Evolutionary conservation across 1,284 basidiomycete genomes (phyloP), one percentile per base, ranked within the genome.

Genomic region (Microbotryomycetes sp.): DNA sequence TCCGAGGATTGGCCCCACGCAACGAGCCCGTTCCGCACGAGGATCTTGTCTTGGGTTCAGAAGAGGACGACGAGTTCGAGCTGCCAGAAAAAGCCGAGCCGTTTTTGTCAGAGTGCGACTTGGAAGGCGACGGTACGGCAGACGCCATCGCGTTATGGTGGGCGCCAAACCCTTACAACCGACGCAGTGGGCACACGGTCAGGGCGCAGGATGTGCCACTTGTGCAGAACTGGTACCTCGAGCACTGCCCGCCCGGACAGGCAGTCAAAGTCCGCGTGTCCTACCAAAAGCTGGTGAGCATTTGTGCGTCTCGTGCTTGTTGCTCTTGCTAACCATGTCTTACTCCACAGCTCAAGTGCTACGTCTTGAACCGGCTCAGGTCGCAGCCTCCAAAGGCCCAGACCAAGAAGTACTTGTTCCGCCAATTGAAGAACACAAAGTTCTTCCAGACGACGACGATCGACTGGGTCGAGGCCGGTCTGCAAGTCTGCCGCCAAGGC

Each of bases 381-480:
- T 86, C 86, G 59, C 81, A 88, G 48, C 83, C 86, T 28, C 91
- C 97, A 75, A 98, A 97, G 79, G 86, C 96, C 3, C 94, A 94
- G 87, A 89, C 89, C 69, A 97, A 94, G 83, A 94, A 96, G 79
- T 96, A 96, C 73, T 75, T 98, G 54, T 94, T 98, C 82, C 82
- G 89, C 61, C 90, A 93, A 75, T 53, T 99, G 61, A 97, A 97
- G 78, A 88, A 89, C 50, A 99, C 96, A 64, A 98, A 98, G 78
- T 98, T 99, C 80, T 98, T 99, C 86, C 96, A 98, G 79, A 90
- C 88, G 23, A 98, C 96, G 6, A 90, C 84, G 66, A 79, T 98
- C 70, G 96, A 99, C 76, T 99, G 96, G 96, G 94, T 99, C 30
- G 96, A 99, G 77, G 96, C 94, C 3, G 96, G 96, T 73, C 79